phyloP scores from a whole-genome alignment of 768 basidiomycete species.

The Pholiota molesta region DNA sequence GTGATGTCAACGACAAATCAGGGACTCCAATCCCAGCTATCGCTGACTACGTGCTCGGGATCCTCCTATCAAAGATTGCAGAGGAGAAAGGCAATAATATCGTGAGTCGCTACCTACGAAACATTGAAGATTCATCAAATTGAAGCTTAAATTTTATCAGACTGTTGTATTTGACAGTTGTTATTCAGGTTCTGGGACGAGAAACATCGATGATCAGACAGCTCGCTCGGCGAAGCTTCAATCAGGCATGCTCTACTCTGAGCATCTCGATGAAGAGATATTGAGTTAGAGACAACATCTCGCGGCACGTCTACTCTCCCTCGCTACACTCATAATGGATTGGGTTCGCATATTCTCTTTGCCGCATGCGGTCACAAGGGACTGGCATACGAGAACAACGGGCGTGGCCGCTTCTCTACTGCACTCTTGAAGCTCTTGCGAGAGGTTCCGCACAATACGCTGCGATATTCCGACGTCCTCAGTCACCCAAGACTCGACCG shows the following conservation, averaged over 20 bases:
- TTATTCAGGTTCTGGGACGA: background rate
- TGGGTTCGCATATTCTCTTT: background rate
- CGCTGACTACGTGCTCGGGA: slow-evolving; percentile 6
- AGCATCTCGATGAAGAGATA: too few species aligned
- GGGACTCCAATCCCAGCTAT: slow-evolving; percentile 4
- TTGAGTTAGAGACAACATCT: background rate
- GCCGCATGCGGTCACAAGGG: background rate
- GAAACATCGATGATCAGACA: background rate
- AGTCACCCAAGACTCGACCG: background rate
- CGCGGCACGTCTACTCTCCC: background rate
- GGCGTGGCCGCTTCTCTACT: background rate
- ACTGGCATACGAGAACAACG: background rate
- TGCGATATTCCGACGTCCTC: slow-evolving; percentile 1
- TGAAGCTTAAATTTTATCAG: background rate
- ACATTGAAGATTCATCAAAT: background rate
- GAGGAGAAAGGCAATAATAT: slow-evolving; percentile 13
- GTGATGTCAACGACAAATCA: background rate
- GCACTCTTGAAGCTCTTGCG: background rate
- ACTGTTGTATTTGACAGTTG: background rate
- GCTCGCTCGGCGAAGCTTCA: background rate
- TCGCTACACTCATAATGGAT: background rate
- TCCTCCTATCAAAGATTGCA: slow-evolving; percentile 10
- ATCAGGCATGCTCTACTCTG: background rate
- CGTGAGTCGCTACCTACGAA: background rate
- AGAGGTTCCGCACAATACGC: background rate